These are phyloP conservation scores for Colletotrichum sp. DNA, from an alignment of 2,329 filamentous ascomycete genomes.

Conservation along the genomic window DNA sequence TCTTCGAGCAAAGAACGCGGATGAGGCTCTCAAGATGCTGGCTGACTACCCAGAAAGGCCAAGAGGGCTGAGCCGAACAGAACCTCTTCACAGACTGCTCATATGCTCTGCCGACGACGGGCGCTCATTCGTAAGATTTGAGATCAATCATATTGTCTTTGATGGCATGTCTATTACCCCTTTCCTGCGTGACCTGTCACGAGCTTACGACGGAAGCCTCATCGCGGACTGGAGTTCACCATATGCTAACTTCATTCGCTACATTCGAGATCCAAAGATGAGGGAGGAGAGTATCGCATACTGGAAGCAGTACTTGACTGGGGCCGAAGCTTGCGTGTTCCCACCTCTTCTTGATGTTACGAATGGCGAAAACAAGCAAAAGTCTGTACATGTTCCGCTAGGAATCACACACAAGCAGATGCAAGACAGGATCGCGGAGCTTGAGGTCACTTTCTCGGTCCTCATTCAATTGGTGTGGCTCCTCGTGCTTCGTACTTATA, in stretches of 20 bases:
- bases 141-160: slow-evolving; percentile 33
- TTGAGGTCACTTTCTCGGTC: slow-evolving; percentile 51
- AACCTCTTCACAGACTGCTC: background rate
- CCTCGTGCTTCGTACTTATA: slow-evolving; percentile 52
- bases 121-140: background rate
- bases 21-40: background rate
- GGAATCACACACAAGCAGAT: slow-evolving; percentile 14
- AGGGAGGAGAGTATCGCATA: slow-evolving; percentile 24
- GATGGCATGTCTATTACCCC: slow-evolving; percentile 36
- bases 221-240: slow-evolving; percentile 8
- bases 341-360: slow-evolving; percentile 22
- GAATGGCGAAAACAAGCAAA: background rate
- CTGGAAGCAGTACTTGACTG: slow-evolving; percentile 29
- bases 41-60: background rate
- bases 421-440: slow-evolving; percentile 38
- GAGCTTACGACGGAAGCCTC: slow-evolving; percentile 27
- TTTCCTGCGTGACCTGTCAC: slow-evolving; percentile 31
- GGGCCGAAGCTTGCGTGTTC: slow-evolving; percentile 31
- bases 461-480: slow-evolving; percentile 59
- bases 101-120: background rate
- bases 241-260: slow-evolving; percentile 23
- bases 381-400: background rate
- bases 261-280: slow-evolving; percentile 23
- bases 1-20: background rate
- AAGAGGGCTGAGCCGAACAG: background rate